Base-by-base conservation (phyloP, 371 early-diverging fungal species). In the Lichtheimia ornata region DNA sequence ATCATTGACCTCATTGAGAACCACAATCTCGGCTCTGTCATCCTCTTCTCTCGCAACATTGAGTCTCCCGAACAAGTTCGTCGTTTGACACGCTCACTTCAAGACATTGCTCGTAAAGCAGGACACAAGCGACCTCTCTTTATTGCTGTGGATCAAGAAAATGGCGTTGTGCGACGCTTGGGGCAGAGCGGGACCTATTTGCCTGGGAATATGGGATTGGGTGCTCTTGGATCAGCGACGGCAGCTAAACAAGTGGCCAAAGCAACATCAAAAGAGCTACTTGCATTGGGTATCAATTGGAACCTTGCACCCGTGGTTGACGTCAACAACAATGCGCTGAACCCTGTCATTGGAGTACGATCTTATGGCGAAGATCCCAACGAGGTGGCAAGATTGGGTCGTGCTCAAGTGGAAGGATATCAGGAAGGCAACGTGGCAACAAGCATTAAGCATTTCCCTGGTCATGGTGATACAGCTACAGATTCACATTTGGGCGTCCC, bases 401-500 rank as follows among this genome's bases (percentile, higher is more conserved):
- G 62, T 13, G 82, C 82, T 1, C 75, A 76, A 45, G 60, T 78
- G 0, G 67, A 74, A n/a, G 78, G 68, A 5, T 76, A 76, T 41
- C 82, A 81, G 5, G 17, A 42, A 14, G 58, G 65, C 14, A 58
- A 63, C 9, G 70, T 81, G 1, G 74, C 69, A 0, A 71, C 77
- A 0, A 74, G 77, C 50, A 40, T 71, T 47, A 81, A 81, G 50
- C 82, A 81, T 67, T 78, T 81, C 28, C 82, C 84, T 9, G 84
- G 84, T 2, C 81, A 83, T 59, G 84, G 84, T 17, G 84, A 83
- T 50, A 81, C 84, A 0, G 77, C 74, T 4, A 72, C 74, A 1
- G 84, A 83, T 42, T 79, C 81, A 0, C 81, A 83, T 70, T 44
- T 77, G 27, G 76, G 76, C 18, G 62, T 83, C 0, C 84, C 84